These are phyloP conservation scores for Phytophthora sp. DNA, from an alignment of 352 stramenopile species.

Conservation along the genomic window DNA sequence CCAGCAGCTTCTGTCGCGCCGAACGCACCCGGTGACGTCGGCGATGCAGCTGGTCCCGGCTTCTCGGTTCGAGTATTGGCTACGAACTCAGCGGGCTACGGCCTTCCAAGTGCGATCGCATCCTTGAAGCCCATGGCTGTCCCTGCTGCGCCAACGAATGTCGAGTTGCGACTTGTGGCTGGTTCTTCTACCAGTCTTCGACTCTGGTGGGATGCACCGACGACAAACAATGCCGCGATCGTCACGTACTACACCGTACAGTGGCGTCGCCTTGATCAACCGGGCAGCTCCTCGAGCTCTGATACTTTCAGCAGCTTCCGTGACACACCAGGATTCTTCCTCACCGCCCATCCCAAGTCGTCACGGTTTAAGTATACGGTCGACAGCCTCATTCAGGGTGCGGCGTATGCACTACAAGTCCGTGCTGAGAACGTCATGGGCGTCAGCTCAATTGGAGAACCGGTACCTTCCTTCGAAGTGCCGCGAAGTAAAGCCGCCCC, in stretches of 20 bases:
- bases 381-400: slow-evolving; percentile 43
- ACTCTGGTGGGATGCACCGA: slow-evolving; percentile 89
- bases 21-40: slow-evolving; percentile 39
- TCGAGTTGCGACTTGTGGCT: slow-evolving; percentile 82
- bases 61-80: slow-evolving; percentile 74
- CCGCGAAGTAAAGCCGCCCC: slow-evolving; percentile 59
- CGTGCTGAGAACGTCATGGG: slow-evolving; percentile 84
- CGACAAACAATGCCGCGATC: slow-evolving; percentile 78
- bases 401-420: slow-evolving; percentile 60
- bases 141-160: slow-evolving; percentile 71
- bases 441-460: slow-evolving; percentile 33
- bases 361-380: slow-evolving; percentile 80
- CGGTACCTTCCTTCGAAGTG: slow-evolving; percentile 61
- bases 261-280: slow-evolving; percentile 63
- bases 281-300: slow-evolving; percentile 7
- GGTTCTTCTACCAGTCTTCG: slow-evolving; percentile 68
- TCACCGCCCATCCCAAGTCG: slow-evolving; percentile 51
- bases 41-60: slow-evolving; percentile 43
- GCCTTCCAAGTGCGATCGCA: slow-evolving; percentile 54
- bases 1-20: slow-evolving; percentile 36
- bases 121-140: slow-evolving; percentile 90
- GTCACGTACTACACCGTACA: slow-evolving; percentile 91
- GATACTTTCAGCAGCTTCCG: slow-evolving; percentile 39
- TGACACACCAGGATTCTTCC: slow-evolving; percentile 54
- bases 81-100: slow-evolving; percentile 68